Evolutionary conservation across 805 yeast genomes (phyloP), one percentile per base, ranked within the genome.

Genomic region (Yamadazyma kitorensis): DNA sequence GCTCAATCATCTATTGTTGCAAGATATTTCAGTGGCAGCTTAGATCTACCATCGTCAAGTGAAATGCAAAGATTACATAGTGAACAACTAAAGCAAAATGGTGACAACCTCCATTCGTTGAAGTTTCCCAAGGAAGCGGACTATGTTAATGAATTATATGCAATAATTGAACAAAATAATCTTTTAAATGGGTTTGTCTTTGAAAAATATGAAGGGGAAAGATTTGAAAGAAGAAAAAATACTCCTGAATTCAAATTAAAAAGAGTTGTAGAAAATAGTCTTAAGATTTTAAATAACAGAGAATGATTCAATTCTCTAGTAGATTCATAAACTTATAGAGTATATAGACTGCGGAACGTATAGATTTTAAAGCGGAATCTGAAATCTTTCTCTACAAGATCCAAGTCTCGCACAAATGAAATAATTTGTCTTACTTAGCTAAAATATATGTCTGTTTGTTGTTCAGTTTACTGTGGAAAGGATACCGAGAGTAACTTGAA

Each of bases 391-490:
- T n/a, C n/a, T n/a, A n/a, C n/a, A n/a, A n/a, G n/a, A n/a, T n/a
- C n/a, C n/a, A n/a, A n/a, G n/a, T n/a, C n/a, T n/a, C n/a, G n/a
- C n/a, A n/a, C n/a, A n/a, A n/a, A n/a, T n/a, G n/a, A n/a, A n/a
- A n/a, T n/a, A n/a, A n/a, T n/a, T n/a, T n/a, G n/a, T n/a, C n/a
- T n/a, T n/a, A n/a, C n/a, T n/a, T n/a, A n/a, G n/a, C n/a, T n/a
- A n/a, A n/a, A n/a, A n/a, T n/a, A n/a, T n/a, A 32, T 49, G 26
- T 29, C 49, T 24, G 37, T 53, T 24, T 91, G 97, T 61, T 67
- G 85, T 7, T 84, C 95, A 14, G 76, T 85, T 15, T 84, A 77
- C 48, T 91, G 98, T 66, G 91, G 91, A 13, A 87, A 87, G 48
- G 73, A 70, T 23, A 87, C 95, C 11, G 67, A 66, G 3, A 82